Base-by-base conservation (phyloP, 176 grass and related monocot genomes). In the Coix lacrymajobi region DNA sequence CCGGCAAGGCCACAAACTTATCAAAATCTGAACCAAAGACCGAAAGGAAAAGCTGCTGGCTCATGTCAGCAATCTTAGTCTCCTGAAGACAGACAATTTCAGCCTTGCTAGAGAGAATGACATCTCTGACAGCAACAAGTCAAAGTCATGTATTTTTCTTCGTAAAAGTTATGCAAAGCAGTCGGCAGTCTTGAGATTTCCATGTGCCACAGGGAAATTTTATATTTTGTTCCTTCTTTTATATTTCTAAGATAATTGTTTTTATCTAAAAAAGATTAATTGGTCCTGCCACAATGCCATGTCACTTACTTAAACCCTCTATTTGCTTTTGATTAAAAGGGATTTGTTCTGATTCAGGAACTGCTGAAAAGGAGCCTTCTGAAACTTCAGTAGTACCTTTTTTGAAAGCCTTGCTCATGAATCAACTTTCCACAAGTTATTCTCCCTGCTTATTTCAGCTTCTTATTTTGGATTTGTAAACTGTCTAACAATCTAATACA, bases 131-230 rank as follows among this genome's bases (percentile, higher is more conserved):
- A 48, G 85, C 38, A 69, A 68, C 22, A 48, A 76, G 20, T 52
- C 7, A 11, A 15, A 19, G 22, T 26, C 69, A 34, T 66, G 11
- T 64, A 9, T 25, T 58, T 63, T 51, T 75, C 15, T 25, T 11
- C 6, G 7, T 10, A 13, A 30, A 29, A 57, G 32, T 60, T 34
- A 44, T 56, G 37, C 28, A 56, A 56, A 81, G 14, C 26, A n/a
- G 29, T 76, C 11, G 6, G 7, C 62, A 80, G 28, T 80, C 34
- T 44, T 86, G 44, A 66, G 7, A 17, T 74, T 80, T 79, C 32
- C 69, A 48, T 17, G 4, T 67, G 58, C 37, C 7, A 29, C 45
- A 29, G 12, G 1, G 1, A 74, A 8, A 17, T 60, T 41, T 43
- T 4, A 7, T 33, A 62, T 57, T 29, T 46, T 4, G 13, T 49